phyloP scores from a whole-genome alignment of 805 yeast genomes.

The Wickerhamiella dianesei region DNA sequence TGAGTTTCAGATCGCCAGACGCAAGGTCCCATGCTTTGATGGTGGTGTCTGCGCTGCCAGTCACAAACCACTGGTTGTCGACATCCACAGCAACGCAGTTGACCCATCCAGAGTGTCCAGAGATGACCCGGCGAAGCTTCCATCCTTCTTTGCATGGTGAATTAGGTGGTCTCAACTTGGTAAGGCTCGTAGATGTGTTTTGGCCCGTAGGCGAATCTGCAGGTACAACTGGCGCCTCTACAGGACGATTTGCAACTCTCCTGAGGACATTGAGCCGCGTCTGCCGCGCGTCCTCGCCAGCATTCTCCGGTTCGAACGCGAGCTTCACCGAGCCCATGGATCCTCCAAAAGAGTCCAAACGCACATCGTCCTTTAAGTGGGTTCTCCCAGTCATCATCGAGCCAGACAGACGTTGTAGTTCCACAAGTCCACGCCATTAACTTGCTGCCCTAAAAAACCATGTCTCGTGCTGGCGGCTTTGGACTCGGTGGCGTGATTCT shows the following conservation, averaged over 20 bases:
- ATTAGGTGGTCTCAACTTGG: background rate
- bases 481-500: constrained; percentile 18
- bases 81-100: constrained; percentile 74
- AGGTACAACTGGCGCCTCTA: background rate
- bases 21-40: constrained; percentile 88
- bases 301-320: background rate
- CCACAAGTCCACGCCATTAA: too few relatives aligned
- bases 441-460: too few relatives aligned
- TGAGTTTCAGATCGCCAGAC: constrained; percentile 49
- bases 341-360: background rate
- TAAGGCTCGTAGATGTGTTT: too few relatives aligned
- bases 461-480: constrained; percentile 10
- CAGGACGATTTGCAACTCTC: background rate
- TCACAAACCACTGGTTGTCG: constrained; percentile 77
- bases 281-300: background rate
- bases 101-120: constrained; percentile 92
- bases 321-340: background rate
- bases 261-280: background rate
- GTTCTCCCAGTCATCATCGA: too few relatives aligned
- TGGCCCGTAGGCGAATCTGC: too few relatives aligned
- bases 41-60: constrained; percentile 81
- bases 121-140: constrained; percentile 34
- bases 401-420: too few relatives aligned
- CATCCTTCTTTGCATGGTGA: too few relatives aligned
- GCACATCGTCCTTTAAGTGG: too few relatives aligned